Conservation (phyloP, 2,329 filamentous ascomycete genomes). For the Aspergillus sp. region DNA sequence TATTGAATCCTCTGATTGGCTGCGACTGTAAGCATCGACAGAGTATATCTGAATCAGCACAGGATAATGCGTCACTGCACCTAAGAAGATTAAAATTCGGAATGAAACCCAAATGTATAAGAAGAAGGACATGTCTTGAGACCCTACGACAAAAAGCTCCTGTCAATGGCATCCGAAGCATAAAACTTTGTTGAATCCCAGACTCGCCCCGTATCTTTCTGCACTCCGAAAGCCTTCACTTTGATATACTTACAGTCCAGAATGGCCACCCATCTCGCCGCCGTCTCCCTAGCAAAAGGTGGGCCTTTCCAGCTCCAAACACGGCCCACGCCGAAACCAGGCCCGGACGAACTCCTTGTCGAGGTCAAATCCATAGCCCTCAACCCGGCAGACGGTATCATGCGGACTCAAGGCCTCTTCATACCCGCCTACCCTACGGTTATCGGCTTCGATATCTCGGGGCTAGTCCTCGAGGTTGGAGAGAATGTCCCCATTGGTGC, state of each 20-base stretch:
- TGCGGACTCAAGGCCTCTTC: constrained; percentile 45
- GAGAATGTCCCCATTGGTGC: constrained; percentile 31
- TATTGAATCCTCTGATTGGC: constrained; percentile 21
- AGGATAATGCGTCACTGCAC: no score
- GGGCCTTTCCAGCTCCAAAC: constrained; percentile 36
- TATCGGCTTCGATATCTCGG: constrained; percentile 40
- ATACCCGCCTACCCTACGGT: constrained; percentile 42
- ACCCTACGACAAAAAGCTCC: no score
- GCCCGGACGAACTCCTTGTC: constrained; percentile 48
- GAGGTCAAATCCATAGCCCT: constrained; percentile 48
- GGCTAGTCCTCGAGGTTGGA: constrained; percentile 44
- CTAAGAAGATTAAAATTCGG: no score
- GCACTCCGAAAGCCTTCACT: neutral
- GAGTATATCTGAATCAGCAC: no score
- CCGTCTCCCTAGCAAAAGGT: constrained; percentile 34
- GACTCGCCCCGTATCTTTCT: neutral
- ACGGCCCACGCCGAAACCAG: constrained; percentile 45
- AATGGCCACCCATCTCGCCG: constrained; percentile 43
- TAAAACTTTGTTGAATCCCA: no score
- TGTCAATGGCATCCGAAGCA: no score
- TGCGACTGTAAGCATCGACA: neutral
- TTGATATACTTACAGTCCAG: neutral
- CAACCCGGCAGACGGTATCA: constrained; percentile 47
- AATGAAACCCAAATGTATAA: neutral
- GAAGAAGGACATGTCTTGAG: no score